Percentiles rank a stretch among this genome's conserved stretches.
Conservation (phyloP, 1,284 basidiomycete genomes). For the Sporisorium graminicola region DNA sequence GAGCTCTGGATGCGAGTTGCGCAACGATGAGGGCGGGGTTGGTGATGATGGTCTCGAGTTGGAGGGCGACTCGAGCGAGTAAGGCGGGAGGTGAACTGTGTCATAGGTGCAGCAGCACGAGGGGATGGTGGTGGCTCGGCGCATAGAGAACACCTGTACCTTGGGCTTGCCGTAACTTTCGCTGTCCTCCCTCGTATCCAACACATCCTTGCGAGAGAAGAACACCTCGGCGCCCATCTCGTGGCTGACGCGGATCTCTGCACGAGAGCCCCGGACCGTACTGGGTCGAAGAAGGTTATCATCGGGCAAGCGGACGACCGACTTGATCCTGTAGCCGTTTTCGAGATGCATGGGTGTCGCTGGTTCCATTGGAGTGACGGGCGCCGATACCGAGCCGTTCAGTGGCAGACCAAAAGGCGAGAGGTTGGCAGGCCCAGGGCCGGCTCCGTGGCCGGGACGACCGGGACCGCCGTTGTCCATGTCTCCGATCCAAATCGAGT, state of each 20-base stretch:
- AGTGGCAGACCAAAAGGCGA: slow-evolving; percentile 53
- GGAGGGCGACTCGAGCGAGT: slow-evolving; percentile 61
- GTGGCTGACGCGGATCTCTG: slow-evolving; percentile 66
- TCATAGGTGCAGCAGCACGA: slow-evolving; percentile 66
- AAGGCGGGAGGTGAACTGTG: slow-evolving; percentile 67
- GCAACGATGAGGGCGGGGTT: slow-evolving; percentile 34
- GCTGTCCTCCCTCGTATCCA: slow-evolving; percentile 58
- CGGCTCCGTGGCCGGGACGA: slow-evolving; percentile 50
- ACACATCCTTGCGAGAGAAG: slow-evolving; percentile 63
- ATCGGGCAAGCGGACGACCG: slow-evolving; percentile 64
- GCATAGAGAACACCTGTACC: slow-evolving; percentile 68
- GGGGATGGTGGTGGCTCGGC: slow-evolving; percentile 58
- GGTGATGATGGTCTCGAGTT: slow-evolving; percentile 60
- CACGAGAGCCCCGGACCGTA: slow-evolving; percentile 63
- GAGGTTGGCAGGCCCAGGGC: slow-evolving; percentile 39
- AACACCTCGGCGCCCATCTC: slow-evolving; percentile 66
- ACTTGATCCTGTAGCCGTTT: slow-evolving; percentile 64
- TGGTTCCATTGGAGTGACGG: slow-evolving; percentile 52
- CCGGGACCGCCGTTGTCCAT: slow-evolving; percentile 48
- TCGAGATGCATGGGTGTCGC: slow-evolving; percentile 39
- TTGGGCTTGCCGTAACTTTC: slow-evolving; percentile 65
- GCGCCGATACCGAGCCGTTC: slow-evolving; percentile 48
- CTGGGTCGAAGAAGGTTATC: slow-evolving; percentile 64
- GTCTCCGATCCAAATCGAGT: slow-evolving; percentile 57
- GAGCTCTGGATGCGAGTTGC: slow-evolving; percentile 52